Base-by-base conservation (phyloP, 1,284 basidiomycete genomes). In the Papiliotrema laurentii region DNA sequence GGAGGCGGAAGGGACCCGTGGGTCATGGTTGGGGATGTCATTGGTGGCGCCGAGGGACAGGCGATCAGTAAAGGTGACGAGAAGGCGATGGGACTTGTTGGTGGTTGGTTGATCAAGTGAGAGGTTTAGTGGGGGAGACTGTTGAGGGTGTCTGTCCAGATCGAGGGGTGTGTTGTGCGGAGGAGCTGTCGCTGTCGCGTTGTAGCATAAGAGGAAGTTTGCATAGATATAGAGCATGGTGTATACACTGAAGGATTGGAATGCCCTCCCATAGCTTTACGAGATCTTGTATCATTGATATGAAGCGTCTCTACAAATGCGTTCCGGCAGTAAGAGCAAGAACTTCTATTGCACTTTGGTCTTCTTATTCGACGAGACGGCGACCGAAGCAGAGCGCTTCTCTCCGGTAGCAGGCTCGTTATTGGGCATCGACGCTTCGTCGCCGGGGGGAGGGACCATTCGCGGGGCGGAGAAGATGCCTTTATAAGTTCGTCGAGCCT, bases 1-100 rank as follows among this genome's bases (percentile, higher is more conserved):
- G 94, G 94, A 1, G 96, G 96, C 1, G 91, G 89, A 0, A 86
- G 81, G 65, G 89, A 97, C 63, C 90, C 94, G 0, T 98, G 94
- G 94, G 76, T 80, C 58, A 92, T 97, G 87, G 81, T 97, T 0
- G 83, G 84, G n/a, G 76, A 77, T 1, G 67, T 97, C 30, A 73
- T 97, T 5, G 75, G 80, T 30, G 66, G 64, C 0, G 22, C 48
- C 9, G 65, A 69, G 47, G 69, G 68, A 2, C 66, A 69, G 42
- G 50, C 51, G 1, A 54, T 72, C 2, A 56, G 54, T 13, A 73
- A 61, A 3, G 93, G 93, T 0, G 88, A 90, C 61, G 79, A 81
- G 30, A 76, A 79, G 35, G 89, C 91, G 0, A 97, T 97, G 93
- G 78, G 81, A 36, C 80, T 86, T 54, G 90, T 98, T 1, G 94